Base-by-base conservation (phyloP, 2,329 filamentous ascomycete genomes). In the Chrysosphaeria jannelii region DNA sequence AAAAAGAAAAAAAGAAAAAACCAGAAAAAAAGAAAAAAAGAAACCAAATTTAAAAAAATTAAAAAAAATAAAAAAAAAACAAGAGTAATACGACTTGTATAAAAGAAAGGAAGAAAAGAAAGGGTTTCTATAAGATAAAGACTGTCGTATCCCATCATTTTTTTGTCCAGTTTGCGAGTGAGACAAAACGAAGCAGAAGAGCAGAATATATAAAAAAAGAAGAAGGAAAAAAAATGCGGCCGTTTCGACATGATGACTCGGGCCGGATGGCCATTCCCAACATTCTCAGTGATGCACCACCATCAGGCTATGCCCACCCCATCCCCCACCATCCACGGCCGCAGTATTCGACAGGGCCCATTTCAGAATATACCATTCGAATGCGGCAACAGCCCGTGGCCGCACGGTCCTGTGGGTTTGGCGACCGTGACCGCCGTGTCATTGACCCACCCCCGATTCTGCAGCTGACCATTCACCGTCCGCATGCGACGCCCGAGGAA, bases 391-490 rank as follows among this genome's bases (percentile, higher is more conserved):
- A 81, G 36, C 74, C 74, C 6, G 51, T 62, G 10, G 71, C 71
- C 1, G 74, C 74, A 25, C 55, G 74, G 33, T 72, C 71, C 20
- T 85, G 74, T 35, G 74, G 74, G 2, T 81, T 78, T 39, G 74
- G 74, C 29, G 74, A 81, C 42, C 55, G 72, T 31, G 74, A 85
- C 37, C 59, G 74, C 19, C 57, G 74, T 30, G 71, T 78, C 10
- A 72, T 85, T 30, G 74, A 85, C 36, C 74, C 74, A 19, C 74
- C 74, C 3, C 74, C 74, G 9, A 81, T 85, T 35, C 57, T 85
- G 12, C 64, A 81, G 37, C 55, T 81, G 22, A 48, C 51, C 14
- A 57, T 76, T 26, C 57, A 61, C 24, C 57, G 67, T 29, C 50
- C 57, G 2, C 47, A 39, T 11, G 37, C 53, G 13, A 50, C 57